These are phyloP conservation scores for Ceratocystis alfenasii DNA, from an alignment of 2,329 filamentous ascomycete species.

Conservation along the genomic window DNA sequence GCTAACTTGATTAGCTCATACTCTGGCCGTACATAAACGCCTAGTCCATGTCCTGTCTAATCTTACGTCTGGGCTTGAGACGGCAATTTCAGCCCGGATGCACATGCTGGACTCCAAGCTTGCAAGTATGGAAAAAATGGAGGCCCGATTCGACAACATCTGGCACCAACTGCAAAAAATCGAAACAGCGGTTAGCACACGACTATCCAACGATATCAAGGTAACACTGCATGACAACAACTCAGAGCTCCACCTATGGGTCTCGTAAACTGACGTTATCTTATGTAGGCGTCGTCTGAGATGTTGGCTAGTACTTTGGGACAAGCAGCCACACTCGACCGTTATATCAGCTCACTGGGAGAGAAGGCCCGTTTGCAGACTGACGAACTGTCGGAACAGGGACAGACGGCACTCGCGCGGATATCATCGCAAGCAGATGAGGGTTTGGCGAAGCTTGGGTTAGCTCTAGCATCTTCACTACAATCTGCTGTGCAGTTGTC, in stretches of 20 bases:
- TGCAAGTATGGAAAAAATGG: slow-evolving; percentile 16
- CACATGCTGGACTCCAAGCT: slow-evolving; percentile 14
- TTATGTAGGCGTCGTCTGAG: slow-evolving; percentile 12
- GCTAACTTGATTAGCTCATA: slow-evolving; percentile 19
- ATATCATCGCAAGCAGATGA: slow-evolving; percentile 14
- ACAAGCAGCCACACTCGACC: slow-evolving; percentile 15
- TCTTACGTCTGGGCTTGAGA: slow-evolving; percentile 17
- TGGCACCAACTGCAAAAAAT: slow-evolving; percentile 11
- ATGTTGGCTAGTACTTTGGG: slow-evolving; percentile 9
- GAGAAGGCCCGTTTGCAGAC: slow-evolving; percentile 8
- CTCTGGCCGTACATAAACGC: slow-evolving; percentile 21
- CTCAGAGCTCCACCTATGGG: neutral
- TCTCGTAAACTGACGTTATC: slow-evolving; percentile 2
- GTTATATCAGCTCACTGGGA: slow-evolving; percentile 13
- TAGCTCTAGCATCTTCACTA: slow-evolving; percentile 10
- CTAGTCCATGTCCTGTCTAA: slow-evolving; percentile 20
- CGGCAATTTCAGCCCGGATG: slow-evolving; percentile 11
- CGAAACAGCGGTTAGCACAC: slow-evolving; percentile 12
- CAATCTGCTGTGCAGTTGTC: slow-evolving; percentile 12
- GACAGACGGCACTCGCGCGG: neutral
- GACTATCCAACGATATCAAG: slow-evolving; percentile 15
- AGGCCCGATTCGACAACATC: neutral
- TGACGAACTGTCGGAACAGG: slow-evolving; percentile 9
- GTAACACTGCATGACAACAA: slow-evolving; percentile 10
- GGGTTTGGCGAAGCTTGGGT: neutral